Percentiles rank a stretch among this genome's conserved stretches.
phyloP scores from a whole-genome alignment of 805 yeast species.

The Candida broadrunensis region DNA sequence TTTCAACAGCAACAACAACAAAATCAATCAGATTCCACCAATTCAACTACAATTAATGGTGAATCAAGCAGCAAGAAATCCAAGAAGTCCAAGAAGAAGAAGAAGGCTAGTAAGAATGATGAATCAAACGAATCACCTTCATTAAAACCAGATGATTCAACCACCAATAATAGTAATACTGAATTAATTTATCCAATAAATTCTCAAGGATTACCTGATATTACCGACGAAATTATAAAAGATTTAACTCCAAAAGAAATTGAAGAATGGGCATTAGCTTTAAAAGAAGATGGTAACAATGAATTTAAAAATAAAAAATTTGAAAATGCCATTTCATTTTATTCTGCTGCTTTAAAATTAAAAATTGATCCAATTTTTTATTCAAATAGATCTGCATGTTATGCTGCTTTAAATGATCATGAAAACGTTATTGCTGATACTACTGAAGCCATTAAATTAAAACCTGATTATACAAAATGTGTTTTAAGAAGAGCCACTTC shows the following conservation, averaged over 20 bases:
- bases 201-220: constrained; percentile 54
- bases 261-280: constrained; percentile 63
- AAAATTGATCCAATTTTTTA: constrained; percentile 84
- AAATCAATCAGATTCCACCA: background rate
- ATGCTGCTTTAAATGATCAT: constrained; percentile 74
- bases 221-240: constrained; percentile 46
- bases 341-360: constrained; percentile 72
- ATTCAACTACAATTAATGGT: constrained; percentile 12
- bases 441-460: constrained; percentile 76
- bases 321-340: constrained; percentile 74
- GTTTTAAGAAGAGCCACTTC: constrained; percentile 91
- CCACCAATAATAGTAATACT: constrained; percentile 11
- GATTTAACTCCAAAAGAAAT: constrained; percentile 49
- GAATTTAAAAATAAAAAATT: constrained; percentile 69
- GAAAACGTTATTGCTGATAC: constrained; percentile 88
- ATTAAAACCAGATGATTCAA: constrained; percentile 18
- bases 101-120: constrained; percentile 20
- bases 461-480: constrained; percentile 91
- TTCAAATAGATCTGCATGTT: constrained; percentile 96
- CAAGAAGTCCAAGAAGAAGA: constrained; percentile 46
- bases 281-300: constrained; percentile 88
- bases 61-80: constrained; percentile 26
- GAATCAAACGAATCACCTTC: constrained; percentile 5
- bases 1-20: background rate
- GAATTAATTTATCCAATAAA: constrained; percentile 48